A percentile compares a stretch with the other conserved stretches of the same genome.
phyloP scores from a whole-genome alignment of 2,329 filamentous ascomycete species.

The Penicillium crustosum region DNA sequence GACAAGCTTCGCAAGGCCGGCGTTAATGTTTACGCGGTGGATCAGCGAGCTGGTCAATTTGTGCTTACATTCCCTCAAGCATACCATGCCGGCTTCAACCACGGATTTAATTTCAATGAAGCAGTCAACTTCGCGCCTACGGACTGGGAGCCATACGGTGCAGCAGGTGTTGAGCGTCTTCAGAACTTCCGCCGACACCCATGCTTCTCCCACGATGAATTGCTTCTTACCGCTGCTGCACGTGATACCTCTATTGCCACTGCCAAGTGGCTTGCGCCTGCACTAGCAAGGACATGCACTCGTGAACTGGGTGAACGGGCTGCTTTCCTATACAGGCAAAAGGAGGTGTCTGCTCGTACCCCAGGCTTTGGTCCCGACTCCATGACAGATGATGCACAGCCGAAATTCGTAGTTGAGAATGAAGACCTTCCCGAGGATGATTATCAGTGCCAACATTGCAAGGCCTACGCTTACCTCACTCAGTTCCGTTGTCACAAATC shows the following conservation, averaged over 20 bases:
- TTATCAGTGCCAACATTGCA: constrained; percentile 88
- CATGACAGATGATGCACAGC: constrained; percentile 51
- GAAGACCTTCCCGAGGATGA: constrained; percentile 84
- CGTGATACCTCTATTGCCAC: constrained; percentile 80
- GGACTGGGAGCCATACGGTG: constrained; percentile 93
- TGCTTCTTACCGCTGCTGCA: constrained; percentile 85
- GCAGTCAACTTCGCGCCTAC: constrained; percentile 95
- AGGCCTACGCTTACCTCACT: constrained; percentile 86
- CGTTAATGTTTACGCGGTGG: constrained; percentile 89
- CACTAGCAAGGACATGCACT: constrained; percentile 72
- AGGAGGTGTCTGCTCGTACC: constrained; percentile 53
- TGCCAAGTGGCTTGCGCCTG: constrained; percentile 91
- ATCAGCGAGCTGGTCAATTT: constrained; percentile 92
- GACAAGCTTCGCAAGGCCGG: constrained; percentile 91
- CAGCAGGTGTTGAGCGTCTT: constrained; percentile 79
- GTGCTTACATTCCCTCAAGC: constrained; percentile 96
- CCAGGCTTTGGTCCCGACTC: constrained; percentile 55
- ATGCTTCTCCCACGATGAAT: constrained; percentile 95
- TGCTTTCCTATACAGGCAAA: constrained; percentile 67
- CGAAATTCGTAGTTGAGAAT: constrained; percentile 66
- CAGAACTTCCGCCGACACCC: constrained; percentile 87
- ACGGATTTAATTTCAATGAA: constrained; percentile 98
- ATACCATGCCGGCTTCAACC: constrained; percentile 97
- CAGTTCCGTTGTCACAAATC: constrained; percentile 82
- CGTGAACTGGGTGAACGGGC: constrained; percentile 70